A percentile compares a stretch with the other conserved stretches of the same genome.
phyloP scores from a whole-genome alignment of 805 yeast species.

The Kodamaea fukazawae region DNA sequence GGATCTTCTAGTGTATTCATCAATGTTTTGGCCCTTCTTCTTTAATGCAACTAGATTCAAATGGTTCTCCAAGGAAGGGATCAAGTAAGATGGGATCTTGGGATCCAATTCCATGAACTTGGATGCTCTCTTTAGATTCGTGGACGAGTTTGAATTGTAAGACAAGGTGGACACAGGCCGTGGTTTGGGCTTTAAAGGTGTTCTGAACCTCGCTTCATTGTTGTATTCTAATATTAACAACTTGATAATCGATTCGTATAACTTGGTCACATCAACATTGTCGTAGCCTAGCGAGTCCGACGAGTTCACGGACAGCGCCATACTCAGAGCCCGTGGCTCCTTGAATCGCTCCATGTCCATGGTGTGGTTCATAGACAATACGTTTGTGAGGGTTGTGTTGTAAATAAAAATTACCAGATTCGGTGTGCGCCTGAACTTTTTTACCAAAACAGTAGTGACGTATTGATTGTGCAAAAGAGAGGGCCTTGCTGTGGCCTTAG shows the following conservation, averaged over 20 bases:
- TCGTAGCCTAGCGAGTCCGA: slow-evolving; percentile 14
- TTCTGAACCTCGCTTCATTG: slow-evolving; percentile 61
- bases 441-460: no score
- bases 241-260: slow-evolving; percentile 55
- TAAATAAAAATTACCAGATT: no score
- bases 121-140: slow-evolving; percentile 8
- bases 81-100: slow-evolving; percentile 38
- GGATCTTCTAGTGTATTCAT: slow-evolving; percentile 54
- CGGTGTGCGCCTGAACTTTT: no score
- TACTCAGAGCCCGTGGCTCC: slow-evolving; percentile 5
- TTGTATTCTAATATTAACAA: slow-evolving; percentile 57
- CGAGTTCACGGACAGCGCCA: slow-evolving; percentile 8
- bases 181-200: slow-evolving; percentile 18
- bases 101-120: slow-evolving; percentile 19
- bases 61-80: slow-evolving; percentile 36
- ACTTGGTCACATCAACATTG: slow-evolving; percentile 22
- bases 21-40: slow-evolving; percentile 29
- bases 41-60: slow-evolving; percentile 49
- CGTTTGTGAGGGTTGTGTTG: no score
- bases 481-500: background rate
- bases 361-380: no score
- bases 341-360: slow-evolving; percentile 6
- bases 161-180: slow-evolving; percentile 6
- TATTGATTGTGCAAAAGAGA: background rate
- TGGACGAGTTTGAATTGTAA: background rate